Conservation (phyloP, 306 rosid genomes). For the Dryas octopetala region DNA sequence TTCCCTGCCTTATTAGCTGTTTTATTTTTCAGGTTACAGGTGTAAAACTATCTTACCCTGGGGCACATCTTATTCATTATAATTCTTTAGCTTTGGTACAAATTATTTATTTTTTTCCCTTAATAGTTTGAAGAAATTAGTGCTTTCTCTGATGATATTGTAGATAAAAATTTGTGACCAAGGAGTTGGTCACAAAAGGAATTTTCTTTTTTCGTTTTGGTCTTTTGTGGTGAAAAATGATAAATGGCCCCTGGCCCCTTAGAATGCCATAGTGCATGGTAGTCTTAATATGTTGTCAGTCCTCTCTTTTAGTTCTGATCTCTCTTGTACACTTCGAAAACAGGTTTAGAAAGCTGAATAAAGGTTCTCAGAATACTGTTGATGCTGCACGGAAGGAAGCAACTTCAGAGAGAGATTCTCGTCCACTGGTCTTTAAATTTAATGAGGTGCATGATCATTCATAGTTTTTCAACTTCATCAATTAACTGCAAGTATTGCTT, state of each 20-base stretch:
- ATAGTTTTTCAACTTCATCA: not conserved
- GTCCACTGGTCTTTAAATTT: conserved; percentile 74
- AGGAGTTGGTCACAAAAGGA: not conserved
- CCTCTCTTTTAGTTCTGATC: conserved; percentile 24
- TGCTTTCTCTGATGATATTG: not conserved
- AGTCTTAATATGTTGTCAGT: conserved; percentile 19
- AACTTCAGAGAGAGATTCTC: conserved; percentile 51
- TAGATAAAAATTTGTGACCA: not conserved
- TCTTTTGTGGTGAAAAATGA: not conserved
- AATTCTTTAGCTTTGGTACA: no score
- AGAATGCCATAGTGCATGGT: conserved; percentile 27
- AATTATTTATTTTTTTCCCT: no score
- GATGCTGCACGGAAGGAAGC: conserved; percentile 48
- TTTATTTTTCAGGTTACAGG: no score
- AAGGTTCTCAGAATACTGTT: conserved; percentile 48
- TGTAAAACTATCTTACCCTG: no score
- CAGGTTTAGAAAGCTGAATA: conserved; percentile 65
- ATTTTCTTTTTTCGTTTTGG: not conserved
- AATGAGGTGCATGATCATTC: conserved; percentile 61
- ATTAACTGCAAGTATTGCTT: conserved; percentile 11
- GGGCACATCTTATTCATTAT: no score
- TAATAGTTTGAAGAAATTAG: no score
- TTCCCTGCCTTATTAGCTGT: no score
- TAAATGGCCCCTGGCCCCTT: conserved; percentile 23
- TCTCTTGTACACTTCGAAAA: conserved; percentile 20